phyloP scores from a whole-genome alignment of 192 early-diverging fungal species.

The Diversispora eburnea region DNA sequence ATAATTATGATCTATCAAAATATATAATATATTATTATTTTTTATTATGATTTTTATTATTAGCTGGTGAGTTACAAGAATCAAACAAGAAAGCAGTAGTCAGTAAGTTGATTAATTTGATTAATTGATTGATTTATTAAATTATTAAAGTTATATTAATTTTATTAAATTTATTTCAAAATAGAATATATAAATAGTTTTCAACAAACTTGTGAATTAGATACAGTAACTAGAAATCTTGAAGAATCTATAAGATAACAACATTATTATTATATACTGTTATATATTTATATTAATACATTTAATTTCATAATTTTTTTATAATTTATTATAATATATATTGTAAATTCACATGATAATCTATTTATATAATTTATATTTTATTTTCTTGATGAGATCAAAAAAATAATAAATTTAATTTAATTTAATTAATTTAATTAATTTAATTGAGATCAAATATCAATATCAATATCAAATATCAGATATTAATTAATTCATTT shows the following conservation, averaged over 20 bases:
- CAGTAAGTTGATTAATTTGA: slow-evolving; percentile 2
- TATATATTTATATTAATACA: too few species aligned
- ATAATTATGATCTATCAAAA: background rate
- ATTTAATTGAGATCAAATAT: too few species aligned
- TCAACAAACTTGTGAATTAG: slow-evolving; percentile 7
- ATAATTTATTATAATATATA: too few species aligned
- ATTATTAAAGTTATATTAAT: background rate
- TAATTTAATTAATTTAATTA: too few species aligned
- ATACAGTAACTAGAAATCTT: slow-evolving; percentile 10
- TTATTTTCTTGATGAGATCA: too few species aligned
- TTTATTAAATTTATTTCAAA: background rate
- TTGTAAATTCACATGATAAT: too few species aligned
- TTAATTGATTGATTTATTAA: background rate
- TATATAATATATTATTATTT: background rate
- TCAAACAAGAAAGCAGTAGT: slow-evolving; percentile 1
- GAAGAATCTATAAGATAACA: background rate
- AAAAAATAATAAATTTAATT: too few species aligned
- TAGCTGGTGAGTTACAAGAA: slow-evolving; percentile 24
- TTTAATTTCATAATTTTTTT: too few species aligned
- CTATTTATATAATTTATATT: too few species aligned
- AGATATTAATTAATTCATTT: too few species aligned
- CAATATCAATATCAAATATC: too few species aligned
- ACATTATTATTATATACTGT: too few species aligned
- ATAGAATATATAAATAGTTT: slow-evolving; percentile 1
- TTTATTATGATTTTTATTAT: background rate